A percentile compares a stretch with the other conserved stretches of the same genome.
Conservation (phyloP, 2,329 filamentous ascomycete species). For the Cladosporium cucumerinum region DNA sequence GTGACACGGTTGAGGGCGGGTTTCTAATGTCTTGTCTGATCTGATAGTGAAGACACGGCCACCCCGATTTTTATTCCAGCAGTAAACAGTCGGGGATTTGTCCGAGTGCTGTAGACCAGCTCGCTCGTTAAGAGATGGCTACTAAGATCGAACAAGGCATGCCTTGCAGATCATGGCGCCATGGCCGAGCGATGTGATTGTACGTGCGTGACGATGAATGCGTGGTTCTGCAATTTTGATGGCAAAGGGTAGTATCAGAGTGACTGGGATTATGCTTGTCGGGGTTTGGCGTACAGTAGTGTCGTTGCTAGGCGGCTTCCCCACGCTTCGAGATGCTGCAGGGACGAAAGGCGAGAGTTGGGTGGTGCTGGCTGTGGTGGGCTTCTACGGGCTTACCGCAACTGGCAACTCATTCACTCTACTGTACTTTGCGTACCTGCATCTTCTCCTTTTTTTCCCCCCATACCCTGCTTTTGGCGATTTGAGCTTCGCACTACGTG, state of each 20-base stretch:
- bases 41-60: neutral
- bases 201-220: neutral
- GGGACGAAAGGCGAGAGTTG: neutral
- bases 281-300: neutral
- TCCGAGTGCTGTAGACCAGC: neutral
- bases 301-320: conserved; percentile 3
- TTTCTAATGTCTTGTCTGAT: neutral
- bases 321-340: neutral
- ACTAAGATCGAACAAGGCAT: neutral
- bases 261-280: neutral
- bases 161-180: neutral
- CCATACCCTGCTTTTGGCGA: neutral
- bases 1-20: no score
- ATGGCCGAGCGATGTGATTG: neutral
- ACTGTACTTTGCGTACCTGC: neutral
- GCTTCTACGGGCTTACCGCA: conserved; percentile 1
- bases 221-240: neutral
- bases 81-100: neutral
- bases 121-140: neutral
- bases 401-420: neutral
- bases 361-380: neutral
- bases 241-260: neutral
- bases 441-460: neutral
- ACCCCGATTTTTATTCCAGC: neutral
- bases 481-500: neutral